These are phyloP conservation scores for Bolboschoenus planiculmis DNA, from an alignment of 176 grass and related monocot species.

Conservation along the genomic window DNA sequence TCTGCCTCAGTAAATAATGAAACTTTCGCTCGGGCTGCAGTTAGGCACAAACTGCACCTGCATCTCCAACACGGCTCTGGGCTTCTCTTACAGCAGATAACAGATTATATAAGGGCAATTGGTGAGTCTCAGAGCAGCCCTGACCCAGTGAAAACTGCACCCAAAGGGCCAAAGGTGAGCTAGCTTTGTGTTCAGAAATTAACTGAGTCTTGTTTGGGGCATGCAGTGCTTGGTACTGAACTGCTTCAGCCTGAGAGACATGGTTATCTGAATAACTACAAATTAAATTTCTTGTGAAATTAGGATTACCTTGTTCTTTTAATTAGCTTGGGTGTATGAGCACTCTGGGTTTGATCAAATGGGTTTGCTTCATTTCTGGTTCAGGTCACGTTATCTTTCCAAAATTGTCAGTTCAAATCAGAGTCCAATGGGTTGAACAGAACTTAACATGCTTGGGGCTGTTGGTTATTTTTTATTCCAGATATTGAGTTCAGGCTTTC, in stretches of 20 bases:
- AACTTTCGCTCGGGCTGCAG: slow-evolving; percentile 80
- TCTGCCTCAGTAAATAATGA: slow-evolving; percentile 90
- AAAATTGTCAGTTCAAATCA: background rate
- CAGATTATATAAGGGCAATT: slow-evolving; percentile 55
- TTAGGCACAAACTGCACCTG: slow-evolving; percentile 62
- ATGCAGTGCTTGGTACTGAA: background rate
- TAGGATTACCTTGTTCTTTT: background rate
- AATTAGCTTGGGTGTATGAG: background rate
- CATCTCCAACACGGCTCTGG: slow-evolving; percentile 70
- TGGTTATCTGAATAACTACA: background rate
- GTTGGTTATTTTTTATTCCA: background rate
- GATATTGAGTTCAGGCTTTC: background rate
- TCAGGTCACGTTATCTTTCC: background rate
- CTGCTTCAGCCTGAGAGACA: background rate
- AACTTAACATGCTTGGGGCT: background rate
- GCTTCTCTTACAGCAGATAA: slow-evolving; percentile 52
- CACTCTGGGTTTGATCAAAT: background rate
- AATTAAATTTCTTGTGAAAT: background rate
- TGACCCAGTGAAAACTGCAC: slow-evolving; percentile 30
- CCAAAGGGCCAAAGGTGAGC: slow-evolving; percentile 68
- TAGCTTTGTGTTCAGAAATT: background rate
- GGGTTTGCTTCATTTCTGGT: background rate
- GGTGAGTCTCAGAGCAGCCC: slow-evolving; percentile 33
- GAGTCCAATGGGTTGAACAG: background rate
- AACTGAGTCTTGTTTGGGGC: background rate